Conservation (phyloP, 768 basidiomycete species). For the Suillus luteus region DNA sequence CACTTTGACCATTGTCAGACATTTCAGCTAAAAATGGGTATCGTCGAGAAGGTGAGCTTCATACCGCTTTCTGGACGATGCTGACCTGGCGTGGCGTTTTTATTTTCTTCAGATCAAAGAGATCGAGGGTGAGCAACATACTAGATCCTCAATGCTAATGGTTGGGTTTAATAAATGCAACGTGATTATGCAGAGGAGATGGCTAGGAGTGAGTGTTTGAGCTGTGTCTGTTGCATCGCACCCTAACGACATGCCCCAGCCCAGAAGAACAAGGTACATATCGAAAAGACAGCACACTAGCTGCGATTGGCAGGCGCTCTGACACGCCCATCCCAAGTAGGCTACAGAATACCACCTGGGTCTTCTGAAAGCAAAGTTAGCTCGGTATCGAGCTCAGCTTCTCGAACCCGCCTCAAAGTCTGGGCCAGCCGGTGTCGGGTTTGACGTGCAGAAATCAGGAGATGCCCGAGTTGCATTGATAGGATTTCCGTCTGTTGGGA, state of each 20-base stretch:
- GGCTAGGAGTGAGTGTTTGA: constrained; percentile 76
- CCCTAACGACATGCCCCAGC: constrained; percentile 44
- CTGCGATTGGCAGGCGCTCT: constrained; percentile 7
- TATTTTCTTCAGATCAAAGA: constrained; percentile 76
- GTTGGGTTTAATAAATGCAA: constrained; percentile 7
- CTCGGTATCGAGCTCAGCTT: constrained; percentile 91
- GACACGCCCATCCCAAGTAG: constrained; percentile 39
- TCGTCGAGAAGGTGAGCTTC: constrained; percentile 81
- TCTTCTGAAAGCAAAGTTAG: constrained; percentile 91
- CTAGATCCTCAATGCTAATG: not conserved
- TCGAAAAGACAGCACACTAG: constrained; percentile 12
- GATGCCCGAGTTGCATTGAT: constrained; percentile 92
- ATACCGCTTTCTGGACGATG: not conserved
- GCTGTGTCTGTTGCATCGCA: constrained; percentile 8
- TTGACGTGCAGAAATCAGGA: constrained; percentile 85
- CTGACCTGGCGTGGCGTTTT: constrained; percentile 5
- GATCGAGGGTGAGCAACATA: constrained; percentile 76
- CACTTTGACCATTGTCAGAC: not conserved
- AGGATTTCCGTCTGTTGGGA: constrained; percentile 95
- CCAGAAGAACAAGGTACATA: constrained; percentile 90
- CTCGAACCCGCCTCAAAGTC: constrained; percentile 90
- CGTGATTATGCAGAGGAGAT: constrained; percentile 75
- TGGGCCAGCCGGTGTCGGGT: constrained; percentile 77
- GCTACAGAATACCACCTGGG: constrained; percentile 95
- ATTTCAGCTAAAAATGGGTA: constrained; percentile 67